Conservation (phyloP, 371 early-diverging fungal genomes). For the Apophysomyces trapeziformis region DNA sequence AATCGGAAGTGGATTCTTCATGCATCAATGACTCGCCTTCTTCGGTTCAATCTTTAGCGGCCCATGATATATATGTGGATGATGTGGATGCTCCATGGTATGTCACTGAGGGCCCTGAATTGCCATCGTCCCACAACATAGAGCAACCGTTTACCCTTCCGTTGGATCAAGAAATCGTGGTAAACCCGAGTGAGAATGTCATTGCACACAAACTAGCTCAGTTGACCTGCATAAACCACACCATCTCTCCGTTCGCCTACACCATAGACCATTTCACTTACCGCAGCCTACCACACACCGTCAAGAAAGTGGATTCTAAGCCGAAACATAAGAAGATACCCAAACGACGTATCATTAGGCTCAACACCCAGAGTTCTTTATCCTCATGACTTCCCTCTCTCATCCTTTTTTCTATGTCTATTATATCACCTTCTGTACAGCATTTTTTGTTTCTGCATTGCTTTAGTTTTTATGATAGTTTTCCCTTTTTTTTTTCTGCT, state of each 20-base stretch:
- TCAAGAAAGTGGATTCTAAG: constrained; percentile 36
- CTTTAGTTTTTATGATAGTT: not conserved
- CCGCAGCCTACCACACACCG: constrained; percentile 68
- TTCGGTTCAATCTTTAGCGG: constrained; percentile 16
- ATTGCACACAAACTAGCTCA: constrained; percentile 90
- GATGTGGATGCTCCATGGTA: constrained; percentile 34
- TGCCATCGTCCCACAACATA: constrained; percentile 13
- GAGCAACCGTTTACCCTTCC: constrained; percentile 26
- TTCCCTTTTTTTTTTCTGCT: not conserved
- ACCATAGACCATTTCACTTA: constrained; percentile 81
- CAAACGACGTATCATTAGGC: constrained; percentile 47
- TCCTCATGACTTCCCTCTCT: not conserved
- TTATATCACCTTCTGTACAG: not conserved
- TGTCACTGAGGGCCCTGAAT: constrained; percentile 27
- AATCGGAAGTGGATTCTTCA: not conserved
- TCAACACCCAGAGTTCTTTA: constrained; percentile 18
- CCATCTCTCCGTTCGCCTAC: constrained; percentile 85
- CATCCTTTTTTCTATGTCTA: not conserved
- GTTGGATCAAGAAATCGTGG: constrained; percentile 54
- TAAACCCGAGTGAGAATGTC: constrained; percentile 74
- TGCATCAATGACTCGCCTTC: not conserved
- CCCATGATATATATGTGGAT: constrained; percentile 23
- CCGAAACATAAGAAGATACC: constrained; percentile 48
- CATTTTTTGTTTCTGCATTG: not conserved
- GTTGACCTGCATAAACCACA: constrained; percentile 81